phyloP scores from a whole-genome alignment of 2,329 filamentous ascomycete species.

The Aschersonia sp. region DNA sequence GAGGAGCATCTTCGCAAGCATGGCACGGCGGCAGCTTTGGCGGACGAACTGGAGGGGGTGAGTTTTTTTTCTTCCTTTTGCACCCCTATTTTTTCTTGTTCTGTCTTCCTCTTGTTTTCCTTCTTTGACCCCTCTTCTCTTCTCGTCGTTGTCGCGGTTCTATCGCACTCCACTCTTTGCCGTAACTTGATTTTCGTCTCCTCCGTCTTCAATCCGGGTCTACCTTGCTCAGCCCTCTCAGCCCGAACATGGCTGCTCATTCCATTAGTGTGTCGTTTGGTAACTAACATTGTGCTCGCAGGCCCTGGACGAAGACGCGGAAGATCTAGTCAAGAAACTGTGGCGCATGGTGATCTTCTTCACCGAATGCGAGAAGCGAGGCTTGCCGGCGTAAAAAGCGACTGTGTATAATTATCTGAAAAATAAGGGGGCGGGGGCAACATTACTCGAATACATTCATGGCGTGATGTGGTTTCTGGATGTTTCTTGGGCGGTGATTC shows the following conservation, averaged over 20 bases:
- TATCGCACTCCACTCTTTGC: background rate
- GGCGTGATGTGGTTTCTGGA: too few relatives aligned
- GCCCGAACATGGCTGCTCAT: background rate
- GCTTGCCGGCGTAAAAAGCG: conserved; percentile 39
- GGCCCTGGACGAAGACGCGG: conserved; percentile 88
- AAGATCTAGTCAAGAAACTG: conserved; percentile 86
- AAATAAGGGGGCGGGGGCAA: too few relatives aligned
- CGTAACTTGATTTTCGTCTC: background rate
- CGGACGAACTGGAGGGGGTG: conserved; percentile 74
- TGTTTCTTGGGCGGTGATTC: too few relatives aligned
- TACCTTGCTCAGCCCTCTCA: too few relatives aligned
- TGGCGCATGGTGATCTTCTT: conserved; percentile 99
- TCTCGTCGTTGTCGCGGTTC: background rate
- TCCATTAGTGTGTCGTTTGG: background rate
- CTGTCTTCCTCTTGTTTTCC: background rate
- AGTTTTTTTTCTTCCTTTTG: conserved; percentile 19
- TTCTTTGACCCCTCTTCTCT: background rate
- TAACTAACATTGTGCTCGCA: conserved; percentile 24
- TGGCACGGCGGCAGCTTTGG: conserved; percentile 62
- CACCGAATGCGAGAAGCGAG: conserved; percentile 84
- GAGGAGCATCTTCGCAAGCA: conserved; percentile 72
- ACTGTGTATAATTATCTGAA: background rate
- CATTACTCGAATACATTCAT: too few relatives aligned
- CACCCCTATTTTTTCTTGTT: background rate
- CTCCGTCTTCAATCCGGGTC: background rate